Evolutionary conservation across 176 grass and related monocot genomes (phyloP).

Genomic region (Cenchrus fungigraminus): DNA sequence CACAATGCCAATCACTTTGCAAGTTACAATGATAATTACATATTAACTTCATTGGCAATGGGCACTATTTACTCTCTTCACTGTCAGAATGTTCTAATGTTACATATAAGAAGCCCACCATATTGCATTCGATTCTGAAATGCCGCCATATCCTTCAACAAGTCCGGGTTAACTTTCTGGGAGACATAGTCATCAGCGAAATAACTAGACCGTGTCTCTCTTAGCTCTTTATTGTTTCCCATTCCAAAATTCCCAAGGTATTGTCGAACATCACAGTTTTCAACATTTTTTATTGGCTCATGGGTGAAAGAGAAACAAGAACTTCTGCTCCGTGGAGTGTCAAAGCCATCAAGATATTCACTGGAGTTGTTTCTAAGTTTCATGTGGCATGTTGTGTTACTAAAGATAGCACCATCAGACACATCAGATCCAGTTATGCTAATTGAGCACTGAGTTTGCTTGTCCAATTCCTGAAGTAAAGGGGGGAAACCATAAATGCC

Average conservation of each 20-base stretch:
- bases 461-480: conserved; percentile 50
- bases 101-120: conserved; percentile 61
- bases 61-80: neutral
- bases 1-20: neutral
- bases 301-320: conserved; percentile 54
- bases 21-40: conserved; percentile 33
- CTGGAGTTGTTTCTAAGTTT: conserved; percentile 32
- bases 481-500: neutral
- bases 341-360: conserved; percentile 38
- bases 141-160: conserved; percentile 33
- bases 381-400: conserved; percentile 10
- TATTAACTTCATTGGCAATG: neutral
- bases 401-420: conserved; percentile 23
- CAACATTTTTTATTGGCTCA: conserved; percentile 22
- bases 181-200: conserved; percentile 54
- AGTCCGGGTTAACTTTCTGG: conserved; percentile 21
- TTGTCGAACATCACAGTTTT: conserved; percentile 34
- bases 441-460: conserved; percentile 61
- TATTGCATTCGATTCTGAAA: conserved; percentile 54
- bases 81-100: conserved; percentile 58
- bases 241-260: conserved; percentile 51
- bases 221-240: conserved; percentile 38
- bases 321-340: conserved; percentile 45
- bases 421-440: conserved; percentile 57
- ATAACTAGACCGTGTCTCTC: conserved; percentile 40